phyloP scores from a whole-genome alignment of 257 asterid species.

The Capsicum baccatum region DNA sequence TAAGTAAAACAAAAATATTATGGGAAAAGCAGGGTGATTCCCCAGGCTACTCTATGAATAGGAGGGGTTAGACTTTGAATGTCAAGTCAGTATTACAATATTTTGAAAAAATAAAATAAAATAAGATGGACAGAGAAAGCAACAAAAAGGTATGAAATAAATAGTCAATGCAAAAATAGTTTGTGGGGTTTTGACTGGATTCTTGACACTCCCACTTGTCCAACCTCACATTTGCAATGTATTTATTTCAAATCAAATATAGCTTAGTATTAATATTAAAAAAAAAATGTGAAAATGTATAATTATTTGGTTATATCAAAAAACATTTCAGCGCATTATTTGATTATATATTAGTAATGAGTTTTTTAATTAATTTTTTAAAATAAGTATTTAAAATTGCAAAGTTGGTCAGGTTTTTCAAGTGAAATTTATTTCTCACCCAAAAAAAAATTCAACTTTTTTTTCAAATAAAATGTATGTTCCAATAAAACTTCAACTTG shows the following conservation, averaged over 20 bases:
- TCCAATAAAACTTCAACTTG: too few species aligned
- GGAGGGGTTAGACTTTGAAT: slow-evolving; percentile 19
- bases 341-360: too few species aligned
- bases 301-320: too few species aligned
- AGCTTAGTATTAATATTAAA: neutral
- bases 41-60: neutral
- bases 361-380: too few species aligned
- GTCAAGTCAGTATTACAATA: neutral
- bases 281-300: neutral
- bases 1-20: neutral
- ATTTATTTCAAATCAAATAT: neutral
- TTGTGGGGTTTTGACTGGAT: neutral
- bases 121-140: neutral
- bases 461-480: too few species aligned
- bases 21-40: neutral
- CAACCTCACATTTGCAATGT: neutral
- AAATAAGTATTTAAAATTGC: too few species aligned
- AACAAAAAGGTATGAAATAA: neutral
- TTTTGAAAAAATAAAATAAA: neutral
- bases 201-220: neutral
- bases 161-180: neutral
- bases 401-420: too few species aligned
- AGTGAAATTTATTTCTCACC: too few species aligned
- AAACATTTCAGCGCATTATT: too few species aligned
- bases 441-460: too few species aligned